Evolutionary conservation across 2,329 filamentous ascomycete species (phyloP), one percentile per base, ranked within the genome.

Genomic region (Pseudocercospora ulei): DNA sequence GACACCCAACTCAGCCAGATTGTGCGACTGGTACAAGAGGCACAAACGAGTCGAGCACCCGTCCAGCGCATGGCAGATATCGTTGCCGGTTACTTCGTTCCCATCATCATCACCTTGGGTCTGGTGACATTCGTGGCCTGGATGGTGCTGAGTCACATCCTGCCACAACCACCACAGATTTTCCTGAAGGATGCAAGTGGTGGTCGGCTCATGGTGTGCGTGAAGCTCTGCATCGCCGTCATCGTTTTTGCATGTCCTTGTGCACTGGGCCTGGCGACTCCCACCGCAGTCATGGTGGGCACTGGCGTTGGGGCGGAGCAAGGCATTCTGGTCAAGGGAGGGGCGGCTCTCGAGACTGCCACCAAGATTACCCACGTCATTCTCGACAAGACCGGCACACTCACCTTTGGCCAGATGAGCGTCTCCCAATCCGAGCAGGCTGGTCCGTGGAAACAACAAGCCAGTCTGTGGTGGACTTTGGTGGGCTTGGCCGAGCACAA

Each of bases 161-260:
- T 98, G 18, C 63, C 76, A 0, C 70, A 88, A 56, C 88, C 88
- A n/a, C 90, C 90, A 1, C 73, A 78, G 56, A 87, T 96, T 48
- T 98, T 98, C 63, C 65, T 81, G 16, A 72, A 82, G 43, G 77
- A 80, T 42, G 73, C 75, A 28, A 88, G 82, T 56, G 90, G 90
- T 46, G 90, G 90, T 39, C 88, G 84, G 59, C 69, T 95, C 47
- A 95, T 98, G 83, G 84, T 96, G 2, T 98, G 90, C 59, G 69
- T 96, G 48, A 92, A 96, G 67, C 77, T 98, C 9, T 96, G 90
- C 64, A 98, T 98, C 53, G 93, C 90, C 0, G 90, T 98, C 50
- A 93, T 98, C 56, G 90, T 96, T 12, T 95, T 98, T 61, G 90
- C 90, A 3, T 98, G 90, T 57, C 90, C 90, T 11, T 98, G 90